Evolutionary conservation across 257 asterid genomes (phyloP).

Genomic region (Nicotiana knightiana): DNA sequence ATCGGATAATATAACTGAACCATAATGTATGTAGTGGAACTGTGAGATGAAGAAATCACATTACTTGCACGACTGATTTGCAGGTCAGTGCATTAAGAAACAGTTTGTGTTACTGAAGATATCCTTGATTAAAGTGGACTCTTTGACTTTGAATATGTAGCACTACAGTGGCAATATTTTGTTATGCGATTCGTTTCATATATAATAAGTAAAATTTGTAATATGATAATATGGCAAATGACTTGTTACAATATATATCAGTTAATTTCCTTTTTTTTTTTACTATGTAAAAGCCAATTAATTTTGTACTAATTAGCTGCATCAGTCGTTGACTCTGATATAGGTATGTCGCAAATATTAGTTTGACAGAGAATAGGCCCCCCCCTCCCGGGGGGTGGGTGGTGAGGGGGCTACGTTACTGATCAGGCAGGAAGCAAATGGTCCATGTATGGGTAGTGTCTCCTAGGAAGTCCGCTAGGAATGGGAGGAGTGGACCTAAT

Average conservation of each 20-base stretch:
- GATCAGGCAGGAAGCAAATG: conserved; percentile 4
- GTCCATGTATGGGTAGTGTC: conserved; percentile 15
- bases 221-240: too few species aligned
- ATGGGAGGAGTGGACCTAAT: conserved; percentile 12
- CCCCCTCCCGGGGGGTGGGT: background rate
- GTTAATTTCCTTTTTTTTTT: too few species aligned
- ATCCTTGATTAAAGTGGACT: background rate
- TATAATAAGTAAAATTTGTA: too few species aligned
- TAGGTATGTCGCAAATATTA: background rate
- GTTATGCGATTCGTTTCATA: too few species aligned
- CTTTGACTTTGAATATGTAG: background rate
- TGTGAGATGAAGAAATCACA: background rate
- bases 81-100: conserved; percentile 6
- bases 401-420: background rate
- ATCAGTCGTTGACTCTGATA: background rate
- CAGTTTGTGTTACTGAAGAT: background rate
- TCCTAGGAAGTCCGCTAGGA: conserved; percentile 9
- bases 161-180: too few species aligned
- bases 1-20: too few species aligned
- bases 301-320: too few species aligned
- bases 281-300: too few species aligned
- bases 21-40: background rate
- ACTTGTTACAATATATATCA: too few species aligned
- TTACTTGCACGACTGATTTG: conserved; percentile 10
- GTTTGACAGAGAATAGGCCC: background rate